A percentile compares a stretch with the other conserved stretches of the same genome.
Evolutionary conservation across 2,329 filamentous ascomycete genomes (phyloP).

Genomic region (Aspergillus pseudoglaucus): DNA sequence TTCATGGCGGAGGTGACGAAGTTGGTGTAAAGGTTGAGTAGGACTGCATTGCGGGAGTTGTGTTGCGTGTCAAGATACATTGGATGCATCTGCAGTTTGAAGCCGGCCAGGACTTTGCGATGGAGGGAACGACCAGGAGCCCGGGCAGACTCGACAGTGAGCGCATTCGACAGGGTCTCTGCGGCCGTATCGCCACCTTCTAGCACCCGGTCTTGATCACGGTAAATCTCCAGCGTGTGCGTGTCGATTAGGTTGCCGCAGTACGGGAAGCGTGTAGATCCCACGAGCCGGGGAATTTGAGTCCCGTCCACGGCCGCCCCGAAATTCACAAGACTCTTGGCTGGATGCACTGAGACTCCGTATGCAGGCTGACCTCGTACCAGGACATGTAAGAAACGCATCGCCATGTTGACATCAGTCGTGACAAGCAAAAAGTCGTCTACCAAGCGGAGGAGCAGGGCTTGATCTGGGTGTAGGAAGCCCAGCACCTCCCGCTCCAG

Average conservation of each 20-base stretch:
- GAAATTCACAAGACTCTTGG: conserved; percentile 84
- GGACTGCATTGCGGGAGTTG: conserved; percentile 63
- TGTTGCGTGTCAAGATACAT: conserved; percentile 53
- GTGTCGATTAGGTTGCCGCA: conserved; percentile 77
- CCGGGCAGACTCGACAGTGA: conserved; percentile 72
- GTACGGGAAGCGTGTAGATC: conserved; percentile 64
- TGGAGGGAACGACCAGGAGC: conserved; percentile 71
- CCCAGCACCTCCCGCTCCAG: conserved; percentile 64
- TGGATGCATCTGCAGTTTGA: conserved; percentile 74
- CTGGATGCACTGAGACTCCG: conserved; percentile 67
- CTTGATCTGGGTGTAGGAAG: conserved; percentile 58
- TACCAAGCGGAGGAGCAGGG: conserved; percentile 71
- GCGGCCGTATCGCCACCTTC: conserved; percentile 47
- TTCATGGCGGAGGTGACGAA: conserved; percentile 76
- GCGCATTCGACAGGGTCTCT: conserved; percentile 56
- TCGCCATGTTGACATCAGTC: conserved; percentile 59
- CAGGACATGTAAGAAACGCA: conserved; percentile 71
- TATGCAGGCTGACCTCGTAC: conserved; percentile 70
- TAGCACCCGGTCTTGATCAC: conserved; percentile 51
- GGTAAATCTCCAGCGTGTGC: conserved; percentile 65
- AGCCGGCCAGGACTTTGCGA: conserved; percentile 65
- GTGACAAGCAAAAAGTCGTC: conserved; percentile 93
- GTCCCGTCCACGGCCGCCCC: conserved; percentile 52
- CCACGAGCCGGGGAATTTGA: conserved; percentile 46
- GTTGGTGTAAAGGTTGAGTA: conserved; percentile 67